Base-by-base conservation (phyloP, 1,284 basidiomycete species). In the Caloboletus inedulis region DNA sequence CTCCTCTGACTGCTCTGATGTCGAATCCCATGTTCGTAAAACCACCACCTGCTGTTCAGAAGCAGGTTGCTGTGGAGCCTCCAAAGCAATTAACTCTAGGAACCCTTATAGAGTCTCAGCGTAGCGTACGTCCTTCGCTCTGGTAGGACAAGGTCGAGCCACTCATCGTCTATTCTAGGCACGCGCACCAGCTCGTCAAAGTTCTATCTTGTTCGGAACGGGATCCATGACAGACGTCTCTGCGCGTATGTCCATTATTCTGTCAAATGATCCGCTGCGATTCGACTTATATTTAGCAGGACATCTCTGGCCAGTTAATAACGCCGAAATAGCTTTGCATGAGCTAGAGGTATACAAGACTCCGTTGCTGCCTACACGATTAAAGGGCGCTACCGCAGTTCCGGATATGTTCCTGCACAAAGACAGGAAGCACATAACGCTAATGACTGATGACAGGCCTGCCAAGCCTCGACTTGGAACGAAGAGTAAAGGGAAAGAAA, bases 261-360 rank as follows among this genome's bases (percentile, higher is more conserved):
- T 52, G 43, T 45, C 9, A 27, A 37, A 42, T 45, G 36, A 47
- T 47, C 12, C 23, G 29, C 31, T 52, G 9, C 31, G 10, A 16
- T 9, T 47, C 56, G 31, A 67, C 50, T 53, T 43, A 21, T 44
- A n/a, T 53, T 21, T 37, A 53, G 56, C 58, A 68, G 67, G 69
- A 57, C 64, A 71, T 49, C 62, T 55, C 25, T 73, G 67, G 51
- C 72, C 75, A 3, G 64, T 72, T 56, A 80, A 75, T 44, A 72
- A 79, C 16, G 81, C 85, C 25, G 83, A 87, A 67, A 77, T 78
- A 55, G 82, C 81, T 19, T 74, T 89, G 5, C 79, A 82, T 46
- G 83, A 86, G 57, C 70, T 89, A 37, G 87, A 89, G 57, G 76
- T 84, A 35, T 89, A 89, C 72, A 85, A 83, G 69, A 89, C 85